Percentiles rank a stretch among this genome's conserved stretches.
Evolutionary conservation across 176 grass and related monocot genomes (phyloP).

Genomic region (Calamus simplicifolius): DNA sequence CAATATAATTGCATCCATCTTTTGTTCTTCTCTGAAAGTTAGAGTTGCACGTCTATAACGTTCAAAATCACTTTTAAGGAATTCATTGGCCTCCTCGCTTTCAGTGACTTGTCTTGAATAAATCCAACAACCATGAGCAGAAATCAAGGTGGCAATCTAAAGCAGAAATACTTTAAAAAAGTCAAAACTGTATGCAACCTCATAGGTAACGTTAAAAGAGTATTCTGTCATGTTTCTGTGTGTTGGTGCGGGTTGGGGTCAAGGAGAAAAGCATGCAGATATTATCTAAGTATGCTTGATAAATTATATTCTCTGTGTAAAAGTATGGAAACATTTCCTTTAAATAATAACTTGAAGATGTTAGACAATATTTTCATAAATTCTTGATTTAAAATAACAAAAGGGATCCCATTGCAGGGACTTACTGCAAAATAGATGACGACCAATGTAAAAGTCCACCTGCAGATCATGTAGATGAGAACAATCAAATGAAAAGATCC

Average conservation of each 20-base stretch:
- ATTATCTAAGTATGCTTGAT: too few species aligned
- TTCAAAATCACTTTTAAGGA: conserved; percentile 38
- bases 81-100: conserved; percentile 38
- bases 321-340: too few species aligned
- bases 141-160: conserved; percentile 50
- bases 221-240: too few species aligned
- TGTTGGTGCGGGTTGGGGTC: too few species aligned
- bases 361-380: too few species aligned
- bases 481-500: conserved; percentile 3
- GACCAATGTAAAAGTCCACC: conserved; percentile 73
- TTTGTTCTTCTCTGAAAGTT: conserved; percentile 26
- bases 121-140: conserved; percentile 63
- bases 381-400: too few species aligned
- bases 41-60: conserved; percentile 20
- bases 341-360: too few species aligned
- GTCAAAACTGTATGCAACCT: not conserved
- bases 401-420: not conserved
- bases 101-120: conserved; percentile 39
- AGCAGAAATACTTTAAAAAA: not conserved
- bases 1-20: conserved; percentile 9
- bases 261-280: too few species aligned
- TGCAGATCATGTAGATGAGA: conserved; percentile 29
- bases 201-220: not conserved
- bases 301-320: too few species aligned
- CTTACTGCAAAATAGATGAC: conserved; percentile 62